These are phyloP conservation scores for Sinapis alba DNA, from an alignment of 441 rosid genomes.

Conservation along the genomic window DNA sequence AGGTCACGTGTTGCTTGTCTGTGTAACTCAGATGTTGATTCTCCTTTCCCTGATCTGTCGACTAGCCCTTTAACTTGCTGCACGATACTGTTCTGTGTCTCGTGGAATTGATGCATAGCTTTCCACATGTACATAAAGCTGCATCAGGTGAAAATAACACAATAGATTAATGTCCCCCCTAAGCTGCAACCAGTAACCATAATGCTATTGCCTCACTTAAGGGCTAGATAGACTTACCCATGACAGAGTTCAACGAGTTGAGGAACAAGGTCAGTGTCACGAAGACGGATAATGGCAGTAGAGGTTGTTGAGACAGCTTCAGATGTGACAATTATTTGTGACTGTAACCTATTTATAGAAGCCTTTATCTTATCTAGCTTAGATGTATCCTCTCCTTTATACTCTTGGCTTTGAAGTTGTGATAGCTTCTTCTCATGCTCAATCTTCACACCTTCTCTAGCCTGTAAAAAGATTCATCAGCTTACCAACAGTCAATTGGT, in stretches of 20 bases:
- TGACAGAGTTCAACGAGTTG: conserved; percentile 82
- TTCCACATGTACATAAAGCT: conserved; percentile 96
- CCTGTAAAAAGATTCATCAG: conserved; percentile 37
- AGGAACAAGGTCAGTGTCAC: conserved; percentile 83
- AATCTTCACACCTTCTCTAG: conserved; percentile 82
- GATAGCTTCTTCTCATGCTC: conserved; percentile 82
- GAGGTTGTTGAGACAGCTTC: conserved; percentile 88
- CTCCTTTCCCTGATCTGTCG: conserved; percentile 62
- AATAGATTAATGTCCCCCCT: background rate
- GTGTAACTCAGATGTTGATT: conserved; percentile 84
- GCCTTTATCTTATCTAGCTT: conserved; percentile 84
- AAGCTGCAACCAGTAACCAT: background rate
- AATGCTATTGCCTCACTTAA: background rate
- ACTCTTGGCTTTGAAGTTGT: conserved; percentile 80
- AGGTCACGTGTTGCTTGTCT: conserved; percentile 87
- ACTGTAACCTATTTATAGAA: conserved; percentile 63
- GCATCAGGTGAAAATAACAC: conserved; percentile 32
- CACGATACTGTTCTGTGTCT: conserved; percentile 72
- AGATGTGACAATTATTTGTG: conserved; percentile 70
- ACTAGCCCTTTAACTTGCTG: conserved; percentile 90
- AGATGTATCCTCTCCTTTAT: conserved; percentile 71
- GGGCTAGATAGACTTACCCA: conserved; percentile 50
- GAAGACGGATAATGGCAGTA: conserved; percentile 64
- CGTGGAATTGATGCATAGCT: conserved; percentile 79
- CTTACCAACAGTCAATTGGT: background rate